A percentile compares a stretch with the other conserved stretches of the same genome.
Evolutionary conservation across 257 asterid species (phyloP).

Genomic region (Ilex aquifolium): DNA sequence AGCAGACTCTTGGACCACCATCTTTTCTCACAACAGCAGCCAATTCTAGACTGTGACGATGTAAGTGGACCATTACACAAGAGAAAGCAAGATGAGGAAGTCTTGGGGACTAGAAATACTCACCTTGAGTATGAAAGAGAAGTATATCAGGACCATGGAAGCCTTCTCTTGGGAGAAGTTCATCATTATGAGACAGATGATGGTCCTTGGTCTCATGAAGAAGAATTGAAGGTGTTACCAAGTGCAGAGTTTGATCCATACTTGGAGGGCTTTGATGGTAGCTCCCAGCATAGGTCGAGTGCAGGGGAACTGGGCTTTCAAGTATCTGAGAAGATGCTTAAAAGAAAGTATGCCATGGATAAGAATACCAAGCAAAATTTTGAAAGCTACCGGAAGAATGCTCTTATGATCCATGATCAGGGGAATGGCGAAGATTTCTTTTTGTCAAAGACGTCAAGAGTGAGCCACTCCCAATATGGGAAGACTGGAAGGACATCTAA

Average conservation of each 20-base stretch:
- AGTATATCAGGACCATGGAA: conserved; percentile 24
- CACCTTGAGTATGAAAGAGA: conserved; percentile 25
- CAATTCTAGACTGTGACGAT: conserved; percentile 24
- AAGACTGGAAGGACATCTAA: conserved; percentile 20
- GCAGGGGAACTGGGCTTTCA: conserved; percentile 21
- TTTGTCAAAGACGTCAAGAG: conserved; percentile 26
- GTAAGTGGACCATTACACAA: conserved; percentile 16
- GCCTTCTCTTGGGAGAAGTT: conserved; percentile 17
- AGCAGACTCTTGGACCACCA: conserved; percentile 27
- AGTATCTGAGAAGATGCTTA: conserved; percentile 23
- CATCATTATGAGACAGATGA: conserved; percentile 25
- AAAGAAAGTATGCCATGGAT: conserved; percentile 21
- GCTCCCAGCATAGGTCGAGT: conserved; percentile 23
- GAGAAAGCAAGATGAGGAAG: conserved; percentile 28
- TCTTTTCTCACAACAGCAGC: conserved; percentile 23
- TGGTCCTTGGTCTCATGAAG: conserved; percentile 20
- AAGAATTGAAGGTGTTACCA: conserved; percentile 26
- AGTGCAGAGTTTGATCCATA: conserved; percentile 25
- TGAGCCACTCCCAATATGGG: conserved; percentile 18
- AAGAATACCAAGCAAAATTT: conserved; percentile 15
- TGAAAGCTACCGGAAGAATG: conserved; percentile 38
- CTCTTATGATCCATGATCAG: conserved; percentile 27
- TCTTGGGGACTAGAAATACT: conserved; percentile 28
- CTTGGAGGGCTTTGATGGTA: conserved; percentile 19
- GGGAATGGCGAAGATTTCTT: conserved; percentile 19